These are phyloP conservation scores for Penicillium paradoxum DNA, from an alignment of 495 filamentous ascomycete species.

Conservation along the genomic window DNA sequence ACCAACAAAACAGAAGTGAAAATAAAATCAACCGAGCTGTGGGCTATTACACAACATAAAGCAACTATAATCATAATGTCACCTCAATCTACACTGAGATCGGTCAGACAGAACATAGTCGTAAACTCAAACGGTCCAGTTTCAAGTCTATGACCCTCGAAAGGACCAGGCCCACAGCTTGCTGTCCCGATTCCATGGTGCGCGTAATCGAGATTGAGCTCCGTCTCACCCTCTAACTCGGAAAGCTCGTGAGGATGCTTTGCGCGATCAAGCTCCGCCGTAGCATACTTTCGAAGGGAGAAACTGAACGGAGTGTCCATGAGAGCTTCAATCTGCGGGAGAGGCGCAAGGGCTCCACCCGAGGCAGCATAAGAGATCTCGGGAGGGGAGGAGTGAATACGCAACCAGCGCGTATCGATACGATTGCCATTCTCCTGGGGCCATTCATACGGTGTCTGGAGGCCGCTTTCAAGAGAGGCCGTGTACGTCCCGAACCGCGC, in stretches of 20 bases:
- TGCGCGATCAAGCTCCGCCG: constrained; percentile 48
- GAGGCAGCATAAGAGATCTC: too few species aligned
- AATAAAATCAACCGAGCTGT: too few species aligned
- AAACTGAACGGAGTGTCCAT: constrained; percentile 46
- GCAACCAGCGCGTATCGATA: constrained; percentile 57
- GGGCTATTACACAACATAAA: too few species aligned
- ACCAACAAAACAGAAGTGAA: too few species aligned
- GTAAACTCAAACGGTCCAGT: constrained; percentile 14
- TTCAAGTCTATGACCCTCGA: constrained; percentile 14
- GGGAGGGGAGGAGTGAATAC: constrained; percentile 31
- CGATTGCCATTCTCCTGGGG: constrained; percentile 61
- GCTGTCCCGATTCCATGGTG: constrained; percentile 51
- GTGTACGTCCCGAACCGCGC: constrained; percentile 49
- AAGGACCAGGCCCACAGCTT: constrained; percentile 17
- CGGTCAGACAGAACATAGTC: too few species aligned
- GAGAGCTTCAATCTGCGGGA: too few species aligned
- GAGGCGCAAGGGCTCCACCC: too few species aligned
- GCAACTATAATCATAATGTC: too few species aligned
- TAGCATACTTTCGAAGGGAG: constrained; percentile 46
- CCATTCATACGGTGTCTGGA: constrained; percentile 56
- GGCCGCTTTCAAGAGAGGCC: constrained; percentile 34
- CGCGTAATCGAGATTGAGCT: constrained; percentile 54
- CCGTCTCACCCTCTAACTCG: constrained; percentile 43
- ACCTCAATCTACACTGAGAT: too few species aligned
- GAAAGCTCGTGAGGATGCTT: constrained; percentile 56